Percentiles rank a stretch among this genome's conserved stretches.
These are phyloP conservation scores for Didymella segeticola DNA, from an alignment of 2,329 filamentous ascomycete species.

Conservation along the genomic window DNA sequence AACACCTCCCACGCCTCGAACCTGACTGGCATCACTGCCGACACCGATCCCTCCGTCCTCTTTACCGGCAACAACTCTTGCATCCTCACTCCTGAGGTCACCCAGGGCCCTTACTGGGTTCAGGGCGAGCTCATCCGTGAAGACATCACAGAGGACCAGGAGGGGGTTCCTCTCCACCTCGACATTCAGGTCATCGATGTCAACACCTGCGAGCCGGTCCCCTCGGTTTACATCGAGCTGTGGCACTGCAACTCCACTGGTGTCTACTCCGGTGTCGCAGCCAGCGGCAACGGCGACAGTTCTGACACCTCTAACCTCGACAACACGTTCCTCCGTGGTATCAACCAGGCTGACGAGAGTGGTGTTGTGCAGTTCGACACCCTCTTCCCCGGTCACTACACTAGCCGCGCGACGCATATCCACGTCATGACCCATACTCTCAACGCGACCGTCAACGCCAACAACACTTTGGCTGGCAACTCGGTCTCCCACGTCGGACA, in stretches of 20 bases:
- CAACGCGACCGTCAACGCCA: conserved; percentile 49
- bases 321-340: conserved; percentile 55
- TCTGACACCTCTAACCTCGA: conserved; percentile 43
- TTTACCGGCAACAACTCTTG: conserved; percentile 45
- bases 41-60: conserved; percentile 36
- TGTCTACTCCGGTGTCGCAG: conserved; percentile 46
- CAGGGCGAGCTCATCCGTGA: conserved; percentile 59
- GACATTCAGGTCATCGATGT: conserved; percentile 64
- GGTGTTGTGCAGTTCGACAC: conserved; percentile 60
- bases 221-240: conserved; percentile 59
- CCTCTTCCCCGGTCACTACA: conserved; percentile 54
- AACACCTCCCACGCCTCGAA: conserved; percentile 41
- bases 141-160: conserved; percentile 57
- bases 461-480: conserved; percentile 59
- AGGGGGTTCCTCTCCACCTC: conserved; percentile 57
- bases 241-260: conserved; percentile 56
- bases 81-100: conserved; percentile 44
- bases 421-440: conserved; percentile 48
- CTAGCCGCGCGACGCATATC: conserved; percentile 44
- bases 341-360: conserved; percentile 55
- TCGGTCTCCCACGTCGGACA: conserved; percentile 67
- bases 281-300: conserved; percentile 52
- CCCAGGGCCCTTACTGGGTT: conserved; percentile 51
- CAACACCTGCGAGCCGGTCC: conserved; percentile 60
- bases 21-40: conserved; percentile 36